Percentiles rank a stretch among this genome's conserved stretches.
Evolutionary conservation across 2,329 filamentous ascomycete genomes (phyloP).

Genomic region (Cytospora piceicola): DNA sequence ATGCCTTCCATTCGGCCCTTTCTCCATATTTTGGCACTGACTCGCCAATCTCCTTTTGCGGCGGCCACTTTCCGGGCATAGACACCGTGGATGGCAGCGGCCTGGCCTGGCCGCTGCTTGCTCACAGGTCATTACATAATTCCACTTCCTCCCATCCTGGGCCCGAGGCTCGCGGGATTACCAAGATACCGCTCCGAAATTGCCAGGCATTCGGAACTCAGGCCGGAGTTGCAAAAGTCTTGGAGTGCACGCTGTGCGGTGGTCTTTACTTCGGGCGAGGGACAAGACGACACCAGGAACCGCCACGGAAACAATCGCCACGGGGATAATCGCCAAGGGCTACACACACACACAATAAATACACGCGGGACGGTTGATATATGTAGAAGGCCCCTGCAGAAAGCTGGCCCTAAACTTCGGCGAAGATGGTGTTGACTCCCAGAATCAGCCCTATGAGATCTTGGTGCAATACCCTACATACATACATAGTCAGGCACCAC

Average conservation of each 20-base stretch:
- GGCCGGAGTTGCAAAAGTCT: too few species aligned
- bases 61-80: slow-evolving; percentile 7
- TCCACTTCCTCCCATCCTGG: too few species aligned
- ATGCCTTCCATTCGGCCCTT: slow-evolving; percentile 9
- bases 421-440: not conserved
- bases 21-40: slow-evolving; percentile 3
- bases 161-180: too few species aligned
- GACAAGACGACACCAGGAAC: too few species aligned
- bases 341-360: too few species aligned
- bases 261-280: too few species aligned
- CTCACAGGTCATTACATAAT: too few species aligned
- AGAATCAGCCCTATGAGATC: not conserved
- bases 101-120: too few species aligned
- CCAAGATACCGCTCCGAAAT: too few species aligned
- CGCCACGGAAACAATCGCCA: not conserved
- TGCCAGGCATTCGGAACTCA: not conserved
- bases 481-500: not conserved
- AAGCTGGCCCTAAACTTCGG: not conserved
- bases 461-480: not conserved
- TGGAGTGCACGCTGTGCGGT: too few species aligned
- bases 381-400: not conserved
- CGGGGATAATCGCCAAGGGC: too few species aligned
- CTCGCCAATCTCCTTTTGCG: not conserved
- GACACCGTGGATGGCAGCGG: not conserved
- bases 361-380: not conserved